Evolutionary conservation across 2,329 filamentous ascomycete species (phyloP).

Genomic region (Whalleya microplaca): DNA sequence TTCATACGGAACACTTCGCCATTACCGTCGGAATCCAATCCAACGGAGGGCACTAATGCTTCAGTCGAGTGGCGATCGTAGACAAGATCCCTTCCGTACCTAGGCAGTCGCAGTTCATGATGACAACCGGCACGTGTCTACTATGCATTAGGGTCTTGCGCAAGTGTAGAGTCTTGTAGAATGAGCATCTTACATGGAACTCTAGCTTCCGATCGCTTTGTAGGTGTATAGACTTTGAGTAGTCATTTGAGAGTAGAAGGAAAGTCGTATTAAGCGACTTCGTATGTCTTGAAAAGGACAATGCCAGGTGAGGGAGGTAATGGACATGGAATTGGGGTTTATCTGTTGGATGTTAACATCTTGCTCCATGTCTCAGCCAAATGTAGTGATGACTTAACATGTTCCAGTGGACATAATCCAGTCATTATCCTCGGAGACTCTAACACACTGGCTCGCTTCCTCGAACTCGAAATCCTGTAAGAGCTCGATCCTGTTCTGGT

Average conservation of each 20-base stretch:
- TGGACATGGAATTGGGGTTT: constrained; percentile 92
- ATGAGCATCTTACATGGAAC: constrained; percentile 62
- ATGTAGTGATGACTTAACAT: constrained; percentile 43
- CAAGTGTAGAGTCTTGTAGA: constrained; percentile 51
- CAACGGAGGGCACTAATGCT: constrained; percentile 84
- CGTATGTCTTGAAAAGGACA: constrained; percentile 94
- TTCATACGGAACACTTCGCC: constrained; percentile 95
- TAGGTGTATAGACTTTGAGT: constrained; percentile 91
- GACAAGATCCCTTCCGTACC: constrained; percentile 87
- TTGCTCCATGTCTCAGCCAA: background rate
- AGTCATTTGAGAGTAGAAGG: constrained; percentile 83
- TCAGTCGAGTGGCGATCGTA: constrained; percentile 85
- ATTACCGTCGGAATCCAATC: constrained; percentile 80
- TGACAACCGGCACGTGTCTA: constrained; percentile 66
- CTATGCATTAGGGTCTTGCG: background rate
- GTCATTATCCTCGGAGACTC: constrained; percentile 91
- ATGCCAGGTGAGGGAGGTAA: constrained; percentile 86
- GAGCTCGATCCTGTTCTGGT: constrained; percentile 89
- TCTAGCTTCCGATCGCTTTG: constrained; percentile 91
- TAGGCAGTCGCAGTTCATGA: constrained; percentile 84
- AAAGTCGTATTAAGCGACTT: constrained; percentile 91
- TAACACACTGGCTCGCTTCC: constrained; percentile 88
- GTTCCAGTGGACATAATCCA: constrained; percentile 96
- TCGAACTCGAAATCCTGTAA: constrained; percentile 98
- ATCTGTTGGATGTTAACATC: constrained; percentile 20